phyloP scores from a whole-genome alignment of 129 eudicot species.

The Saussurea involucrata region DNA sequence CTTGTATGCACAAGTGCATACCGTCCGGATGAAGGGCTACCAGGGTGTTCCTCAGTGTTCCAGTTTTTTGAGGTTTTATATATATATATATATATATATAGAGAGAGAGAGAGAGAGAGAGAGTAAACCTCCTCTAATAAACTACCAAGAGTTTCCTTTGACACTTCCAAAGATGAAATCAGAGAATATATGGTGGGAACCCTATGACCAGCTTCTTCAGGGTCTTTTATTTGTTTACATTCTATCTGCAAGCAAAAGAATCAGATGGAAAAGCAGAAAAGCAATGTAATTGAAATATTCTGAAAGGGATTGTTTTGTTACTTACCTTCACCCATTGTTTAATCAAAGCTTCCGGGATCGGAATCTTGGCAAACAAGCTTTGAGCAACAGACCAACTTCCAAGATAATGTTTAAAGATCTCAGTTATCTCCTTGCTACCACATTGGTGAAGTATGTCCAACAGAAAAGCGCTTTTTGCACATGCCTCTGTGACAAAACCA shows the following conservation, averaged over 20 bases:
- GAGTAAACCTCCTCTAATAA: conserved; percentile 76
- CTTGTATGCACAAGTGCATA: too few species aligned
- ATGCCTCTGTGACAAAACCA: conserved; percentile 56
- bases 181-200: conserved; percentile 47
- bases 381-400: conserved; percentile 71
- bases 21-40: too few species aligned
- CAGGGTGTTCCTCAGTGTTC: too few species aligned
- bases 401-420: conserved; percentile 41
- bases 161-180: conserved; percentile 43
- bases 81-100: neutral
- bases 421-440: conserved; percentile 39
- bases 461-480: conserved; percentile 55
- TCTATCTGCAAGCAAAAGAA: conserved; percentile 50
- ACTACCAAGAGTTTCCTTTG: conserved; percentile 47
- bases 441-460: conserved; percentile 58
- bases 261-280: conserved; percentile 21
- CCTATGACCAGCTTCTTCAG: conserved; percentile 24
- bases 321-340: conserved; percentile 91
- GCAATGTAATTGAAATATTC: neutral
- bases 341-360: conserved; percentile 56
- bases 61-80: too few species aligned
- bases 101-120: neutral
- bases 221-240: conserved; percentile 38
- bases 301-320: conserved; percentile 7
- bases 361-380: conserved; percentile 45